Base-by-base conservation (phyloP, 371 early-diverging fungal species). In the Mucor racemosus region DNA sequence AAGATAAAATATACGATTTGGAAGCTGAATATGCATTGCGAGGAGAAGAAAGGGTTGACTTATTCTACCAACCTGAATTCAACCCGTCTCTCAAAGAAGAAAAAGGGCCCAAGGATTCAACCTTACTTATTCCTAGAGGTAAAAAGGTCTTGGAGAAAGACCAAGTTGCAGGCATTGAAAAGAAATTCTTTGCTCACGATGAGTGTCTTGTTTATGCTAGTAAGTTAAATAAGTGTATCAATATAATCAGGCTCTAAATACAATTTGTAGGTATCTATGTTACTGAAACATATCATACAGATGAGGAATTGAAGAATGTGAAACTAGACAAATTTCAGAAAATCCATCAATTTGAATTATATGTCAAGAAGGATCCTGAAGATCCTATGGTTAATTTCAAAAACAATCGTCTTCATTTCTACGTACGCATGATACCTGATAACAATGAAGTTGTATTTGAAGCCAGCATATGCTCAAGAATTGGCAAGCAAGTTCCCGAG, bases 321-420 rank as follows among this genome's bases (percentile, higher is more conserved):
- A 40, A 15, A 17, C 21, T 17, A 39, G 21, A 53, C 13, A n/a
- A 54, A 3, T 66, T 50, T 36, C 31, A 48, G 5, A 66, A 60
- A 26, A 66, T 66, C 31, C 66, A 66, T 35, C 66, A 60, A 60
- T 66, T 66, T 54, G 66, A 66, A 36, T 13, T 66, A 9, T 59
- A 60, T 15, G 35, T 66, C 0, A 59, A 60, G 8, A 50, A 35
- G 4, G 63, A 62, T 15, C n/a, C 35, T 39, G 58, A 15, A 7
- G 60, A 66, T 60, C 39, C 63, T 19, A 40, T 39, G 55, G 53
- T 38, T 5, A 33, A 50, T 14, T n/a, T 40, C 9, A 14, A 34
- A 0, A 10, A 44, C 11, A 31, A 34, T 48, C 48, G 61, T 5
- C 50, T 60, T 3, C 35, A 66, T 14, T 66, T 66, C 35, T 26